Evolutionary conservation across 768 basidiomycete genomes (phyloP), one percentile per base, ranked within the genome.

Genomic region (Ramaria sp.): DNA sequence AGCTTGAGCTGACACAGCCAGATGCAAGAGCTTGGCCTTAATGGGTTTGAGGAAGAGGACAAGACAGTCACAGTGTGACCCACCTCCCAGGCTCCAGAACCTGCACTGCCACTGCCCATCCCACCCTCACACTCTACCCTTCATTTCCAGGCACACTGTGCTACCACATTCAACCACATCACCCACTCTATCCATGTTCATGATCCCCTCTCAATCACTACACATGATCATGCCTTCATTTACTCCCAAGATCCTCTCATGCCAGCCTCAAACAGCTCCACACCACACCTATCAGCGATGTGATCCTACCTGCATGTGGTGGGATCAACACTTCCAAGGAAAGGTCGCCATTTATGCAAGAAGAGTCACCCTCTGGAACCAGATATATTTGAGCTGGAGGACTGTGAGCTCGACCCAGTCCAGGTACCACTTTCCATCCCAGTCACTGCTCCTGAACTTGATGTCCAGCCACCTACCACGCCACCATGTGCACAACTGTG

Each of bases 21-120:
- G n/a, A 42, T 47, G 34, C 46, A 30, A n/a, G 58, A 53, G 39
- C 41, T 53, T 48, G 60, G 54, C n/a, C 19, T 37, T 15, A 38
- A 38, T 33, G 37, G 20, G 13, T 48, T 48, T 31, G 52, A 87
- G 63, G 86, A 87, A 54, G 59, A 60, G 13, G 87, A 89, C 63
- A 72, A 75, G 47, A 89, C 87, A 0, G 80, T 89, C 51, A 89
- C 86, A 1, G 82, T 83, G 1, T 77, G 78, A 31, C 73, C 75
- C 12, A 73, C n/a, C n/a, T n/a, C 59, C 30, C 37, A n/a, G 33
- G 30, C 46, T n/a, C 74, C 74, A n/a, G 66, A 71, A n/a, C n/a
- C 69, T 19, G 72, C 73, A 0, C 68, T 64, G 10, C 68, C 69
- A 15, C 19, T 60, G 30, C 52, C 22, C 61, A 63, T 7, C 63